Evolutionary conservation across 257 asterid species (phyloP).

Genomic region (Eucommia ulmoides): DNA sequence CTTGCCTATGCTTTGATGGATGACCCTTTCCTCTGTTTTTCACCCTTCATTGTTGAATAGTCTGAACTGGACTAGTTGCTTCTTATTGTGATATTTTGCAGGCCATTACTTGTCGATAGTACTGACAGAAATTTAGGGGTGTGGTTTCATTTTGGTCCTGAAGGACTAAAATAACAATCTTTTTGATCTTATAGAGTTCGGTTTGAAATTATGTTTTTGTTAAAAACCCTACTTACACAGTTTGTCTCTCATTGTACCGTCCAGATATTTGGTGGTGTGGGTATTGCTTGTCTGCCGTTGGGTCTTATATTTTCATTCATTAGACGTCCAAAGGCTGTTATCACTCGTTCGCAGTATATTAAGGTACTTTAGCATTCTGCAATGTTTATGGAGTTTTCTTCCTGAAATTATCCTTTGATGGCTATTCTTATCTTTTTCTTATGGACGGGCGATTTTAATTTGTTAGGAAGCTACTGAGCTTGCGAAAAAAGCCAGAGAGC

Average conservation of each 20-base stretch:
- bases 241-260: conserved; percentile 11
- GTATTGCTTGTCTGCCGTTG: conserved; percentile 93
- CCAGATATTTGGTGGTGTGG: conserved; percentile 98
- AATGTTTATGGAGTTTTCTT: not conserved
- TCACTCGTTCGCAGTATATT: conserved; percentile 96
- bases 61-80: too few relatives aligned
- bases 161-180: not conserved
- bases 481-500: conserved; percentile 82
- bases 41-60: too few relatives aligned
- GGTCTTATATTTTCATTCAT: conserved; percentile 88
- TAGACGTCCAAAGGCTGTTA: conserved; percentile 99
- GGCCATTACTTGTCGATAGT: too few relatives aligned
- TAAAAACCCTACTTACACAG: conserved; percentile 14
- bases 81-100: too few relatives aligned
- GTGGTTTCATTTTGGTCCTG: not conserved
- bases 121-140: not conserved
- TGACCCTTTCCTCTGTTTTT: too few relatives aligned
- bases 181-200: not conserved
- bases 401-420: not conserved
- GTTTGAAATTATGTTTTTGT: conserved; percentile 4
- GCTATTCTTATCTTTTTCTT: not conserved
- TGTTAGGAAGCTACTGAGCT: conserved; percentile 95
- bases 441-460: conserved; percentile 15
- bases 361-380: conserved; percentile 39
- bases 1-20: conserved; percentile 5